Evolutionary conservation across 345 rosid genomes (phyloP), one percentile per base, ranked within the genome.

Genomic region (Brassica rapa): DNA sequence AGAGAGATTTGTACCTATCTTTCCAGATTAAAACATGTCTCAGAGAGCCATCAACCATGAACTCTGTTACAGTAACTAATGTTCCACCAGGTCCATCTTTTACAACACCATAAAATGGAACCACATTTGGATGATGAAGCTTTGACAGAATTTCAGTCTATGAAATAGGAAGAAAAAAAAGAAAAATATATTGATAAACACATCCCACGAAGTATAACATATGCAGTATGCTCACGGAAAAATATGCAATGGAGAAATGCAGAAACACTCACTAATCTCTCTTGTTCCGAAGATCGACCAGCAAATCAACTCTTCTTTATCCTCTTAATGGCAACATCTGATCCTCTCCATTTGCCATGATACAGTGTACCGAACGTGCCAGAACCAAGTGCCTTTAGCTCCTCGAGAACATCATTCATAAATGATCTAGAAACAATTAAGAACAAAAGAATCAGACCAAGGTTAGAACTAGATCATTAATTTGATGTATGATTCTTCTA

Each of bases 331-430:
- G 98, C 98, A 83, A 95, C 97, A 87, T 95, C 98, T 16, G 97
- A 89, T 62, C 98, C 99, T 66, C 94, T 93, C 98, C 99, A 95
- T 82, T 95, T 93, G 76, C 99, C 99, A 85, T 95, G 99, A 80
- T 93, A 95, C 56, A 95, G 96, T 43, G 98, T 95, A 68, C 99
- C 99, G 86, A 93, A 95, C 56, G 96, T 90, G 62, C 99, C 99
- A 73, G 99, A 91, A 81, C 98, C 99, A 55, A 95, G 82, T 81
- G 91, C 99, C 81, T 80, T 93, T 71, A 91, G 86, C 86, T 95
- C 99, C 89, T 93, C 98, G 60, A 95, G 91, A 83, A 91, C 99
- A 59, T 91, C 98, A 79, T 93, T 89, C 82, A 84, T 86, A 76
- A 95, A 19, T 95, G 74, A 93, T 83, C 99, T 95, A 14, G 16